A percentile compares a stretch with the other conserved stretches of the same genome.
Conservation (phyloP, 1,284 basidiomycete species). For the Microbotryomycetes sp. region DNA sequence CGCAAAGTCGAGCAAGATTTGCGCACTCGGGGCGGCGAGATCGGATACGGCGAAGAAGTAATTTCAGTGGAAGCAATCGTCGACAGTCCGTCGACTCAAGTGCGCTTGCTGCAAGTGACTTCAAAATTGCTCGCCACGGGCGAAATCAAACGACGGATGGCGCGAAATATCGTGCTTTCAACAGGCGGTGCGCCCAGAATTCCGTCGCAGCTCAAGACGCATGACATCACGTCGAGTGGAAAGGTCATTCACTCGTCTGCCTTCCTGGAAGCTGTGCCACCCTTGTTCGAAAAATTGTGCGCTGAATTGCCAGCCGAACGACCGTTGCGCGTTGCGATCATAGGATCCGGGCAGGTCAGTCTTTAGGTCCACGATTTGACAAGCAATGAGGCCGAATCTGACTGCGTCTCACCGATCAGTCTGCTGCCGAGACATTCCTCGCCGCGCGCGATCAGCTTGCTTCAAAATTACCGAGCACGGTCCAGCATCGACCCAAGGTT, state of each 20-base stretch:
- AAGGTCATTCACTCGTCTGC: conserved; percentile 41
- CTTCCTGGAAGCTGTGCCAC: conserved; percentile 29
- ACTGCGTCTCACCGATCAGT: conserved; percentile 15
- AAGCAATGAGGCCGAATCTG: not conserved
- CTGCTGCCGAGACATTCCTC: conserved; percentile 40
- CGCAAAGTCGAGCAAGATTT: conserved; percentile 40
- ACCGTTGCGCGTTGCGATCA: conserved; percentile 48
- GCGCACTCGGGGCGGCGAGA: conserved; percentile 47
- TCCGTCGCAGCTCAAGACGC: conserved; percentile 45
- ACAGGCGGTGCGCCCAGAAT: conserved; percentile 19
- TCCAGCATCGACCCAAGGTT: conserved; percentile 44
- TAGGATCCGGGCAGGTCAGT: conserved; percentile 52
- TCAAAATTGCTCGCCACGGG: conserved; percentile 12
- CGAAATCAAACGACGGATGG: conserved; percentile 1
- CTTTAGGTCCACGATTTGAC: conserved; percentile 47
- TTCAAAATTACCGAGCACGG: conserved; percentile 5
- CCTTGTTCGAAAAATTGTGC: conserved; percentile 11
- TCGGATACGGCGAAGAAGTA: conserved; percentile 52
- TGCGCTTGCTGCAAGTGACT: conserved; percentile 19
- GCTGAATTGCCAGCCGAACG: conserved; percentile 36
- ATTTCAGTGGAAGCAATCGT: conserved; percentile 38
- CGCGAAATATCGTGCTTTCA: conserved; percentile 27
- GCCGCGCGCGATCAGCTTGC: conserved; percentile 41
- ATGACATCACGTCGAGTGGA: conserved; percentile 48
- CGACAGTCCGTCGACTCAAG: conserved; percentile 2